These are phyloP conservation scores for Xylariaceae sp. DNA, from an alignment of 2,329 filamentous ascomycete species.

Conservation along the genomic window DNA sequence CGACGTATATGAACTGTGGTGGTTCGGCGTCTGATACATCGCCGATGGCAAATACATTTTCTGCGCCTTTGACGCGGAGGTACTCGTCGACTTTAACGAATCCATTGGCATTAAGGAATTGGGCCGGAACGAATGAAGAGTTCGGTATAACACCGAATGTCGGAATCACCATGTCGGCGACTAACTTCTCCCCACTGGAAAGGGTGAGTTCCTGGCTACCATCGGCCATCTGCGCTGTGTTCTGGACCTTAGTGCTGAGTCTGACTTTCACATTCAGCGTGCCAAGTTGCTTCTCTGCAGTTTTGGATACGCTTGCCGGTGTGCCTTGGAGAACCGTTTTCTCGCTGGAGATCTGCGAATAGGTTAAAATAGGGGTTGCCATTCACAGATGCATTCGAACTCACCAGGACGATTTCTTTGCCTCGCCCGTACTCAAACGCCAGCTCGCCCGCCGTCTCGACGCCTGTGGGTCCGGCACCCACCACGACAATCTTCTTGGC, in stretches of 20 bases:
- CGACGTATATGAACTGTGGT: constrained; percentile 41
- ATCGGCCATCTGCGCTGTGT: too few relatives aligned
- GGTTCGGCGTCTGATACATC: constrained; percentile 51
- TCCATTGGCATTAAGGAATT: constrained; percentile 42
- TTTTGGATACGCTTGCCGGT: constrained; percentile 48
- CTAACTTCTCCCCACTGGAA: constrained; percentile 47
- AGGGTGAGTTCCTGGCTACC: too few relatives aligned
- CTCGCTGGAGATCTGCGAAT: too few relatives aligned
- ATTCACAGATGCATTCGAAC: constrained; percentile 45
- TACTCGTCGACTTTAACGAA: constrained; percentile 46
- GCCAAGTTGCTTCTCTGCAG: too few relatives aligned
- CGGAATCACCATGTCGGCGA: constrained; percentile 53
- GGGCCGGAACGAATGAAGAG: constrained; percentile 48
- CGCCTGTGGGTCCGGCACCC: constrained; percentile 57
- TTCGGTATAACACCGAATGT: constrained; percentile 54
- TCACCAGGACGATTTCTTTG: constrained; percentile 55
- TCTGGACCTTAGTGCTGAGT: too few relatives aligned
- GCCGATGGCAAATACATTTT: constrained; percentile 52
- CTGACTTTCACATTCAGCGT: too few relatives aligned
- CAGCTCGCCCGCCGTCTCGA: constrained; percentile 59
- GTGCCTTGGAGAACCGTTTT: constrained; percentile 46
- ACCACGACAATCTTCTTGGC: constrained; percentile 58
- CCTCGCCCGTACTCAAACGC: constrained; percentile 50
- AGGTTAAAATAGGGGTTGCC: too few relatives aligned
- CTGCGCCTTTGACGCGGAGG: constrained; percentile 44